These are phyloP conservation scores for Lepidium sativum DNA, from an alignment of 345 rosid genomes.

Conservation along the genomic window DNA sequence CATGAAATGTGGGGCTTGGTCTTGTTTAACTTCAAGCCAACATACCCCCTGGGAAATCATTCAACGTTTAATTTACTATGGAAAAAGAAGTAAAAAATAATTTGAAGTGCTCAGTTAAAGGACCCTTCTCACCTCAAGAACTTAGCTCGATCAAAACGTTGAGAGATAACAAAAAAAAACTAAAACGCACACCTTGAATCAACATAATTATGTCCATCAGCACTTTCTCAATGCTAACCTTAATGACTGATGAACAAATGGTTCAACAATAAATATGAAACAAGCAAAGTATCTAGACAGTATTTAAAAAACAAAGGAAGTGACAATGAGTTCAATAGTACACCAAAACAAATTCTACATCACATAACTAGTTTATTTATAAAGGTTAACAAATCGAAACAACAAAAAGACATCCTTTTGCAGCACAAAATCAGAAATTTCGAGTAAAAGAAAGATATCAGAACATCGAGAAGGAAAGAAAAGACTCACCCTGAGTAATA, in stretches of 20 bases:
- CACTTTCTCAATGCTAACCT: background rate
- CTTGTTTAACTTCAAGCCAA: slow-evolving; percentile 97
- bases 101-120: background rate
- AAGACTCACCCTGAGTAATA: slow-evolving; percentile 76
- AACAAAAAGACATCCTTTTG: background rate
- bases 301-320: background rate
- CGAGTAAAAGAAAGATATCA: background rate
- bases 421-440: background rate
- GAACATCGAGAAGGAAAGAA: background rate
- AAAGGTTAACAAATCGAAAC: background rate
- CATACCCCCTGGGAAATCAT: slow-evolving; percentile 96
- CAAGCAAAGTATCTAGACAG: background rate
- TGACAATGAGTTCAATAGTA: background rate
- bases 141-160: background rate
- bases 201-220: background rate
- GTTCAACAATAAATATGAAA: background rate
- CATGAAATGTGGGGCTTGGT: slow-evolving; percentile 82
- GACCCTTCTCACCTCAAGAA: slow-evolving; percentile 13
- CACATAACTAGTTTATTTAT: background rate
- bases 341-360: background rate
- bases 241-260: background rate
- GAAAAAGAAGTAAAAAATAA: slow-evolving; percentile 18
- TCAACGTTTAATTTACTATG: slow-evolving; percentile 48
- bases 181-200: background rate
- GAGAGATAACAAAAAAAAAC: background rate